Base-by-base conservation (phyloP, 202 grass and related monocot genomes). In the Brachypodium distachyon region DNA sequence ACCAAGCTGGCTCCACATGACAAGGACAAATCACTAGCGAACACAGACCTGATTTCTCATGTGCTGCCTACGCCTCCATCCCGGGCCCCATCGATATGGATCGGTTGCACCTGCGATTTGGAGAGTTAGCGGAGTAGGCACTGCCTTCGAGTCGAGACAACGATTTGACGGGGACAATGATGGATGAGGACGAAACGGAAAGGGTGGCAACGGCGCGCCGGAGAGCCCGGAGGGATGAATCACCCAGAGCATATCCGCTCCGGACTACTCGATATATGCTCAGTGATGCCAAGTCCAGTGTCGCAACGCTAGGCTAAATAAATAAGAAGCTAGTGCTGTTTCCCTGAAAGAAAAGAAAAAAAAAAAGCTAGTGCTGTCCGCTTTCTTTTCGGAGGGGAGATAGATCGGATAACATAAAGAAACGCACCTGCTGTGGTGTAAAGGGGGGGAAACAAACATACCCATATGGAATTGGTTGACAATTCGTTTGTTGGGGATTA, bases 331-430 rank as follows among this genome's bases (percentile, higher is more conserved):
- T n/a, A n/a, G n/a, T n/a, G n/a, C n/a, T n/a, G n/a, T n/a, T n/a
- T n/a, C n/a, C n/a, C n/a, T n/a, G n/a, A n/a, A n/a, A n/a, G n/a
- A n/a, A n/a, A n/a, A n/a, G n/a, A n/a, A n/a, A n/a, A n/a, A n/a
- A n/a, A n/a, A n/a, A n/a, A n/a, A n/a, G n/a, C 12, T 14, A 66
- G 47, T 21, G 49, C 33, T 29, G 11, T 21, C 5, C 28, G 56
- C 18, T 16, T 19, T 41, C 47, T 62, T 26, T 61, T 47, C 1
- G 18, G 14, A 16, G 16, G 18, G 14, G 12, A 9, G 31, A 37
- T 37, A n/a, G n/a, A n/a, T n/a, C n/a, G 61, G 67, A 63, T 81
- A 32, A 4, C 56, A 19, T 81, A 73, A 63, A 71, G 3, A 61
- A 63, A 1, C 11, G 17, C 43, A 4, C 42, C 54, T 31, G 31